Base-by-base conservation (phyloP, 2,329 filamentous ascomycete genomes). In the Paradendryphiella salina region DNA sequence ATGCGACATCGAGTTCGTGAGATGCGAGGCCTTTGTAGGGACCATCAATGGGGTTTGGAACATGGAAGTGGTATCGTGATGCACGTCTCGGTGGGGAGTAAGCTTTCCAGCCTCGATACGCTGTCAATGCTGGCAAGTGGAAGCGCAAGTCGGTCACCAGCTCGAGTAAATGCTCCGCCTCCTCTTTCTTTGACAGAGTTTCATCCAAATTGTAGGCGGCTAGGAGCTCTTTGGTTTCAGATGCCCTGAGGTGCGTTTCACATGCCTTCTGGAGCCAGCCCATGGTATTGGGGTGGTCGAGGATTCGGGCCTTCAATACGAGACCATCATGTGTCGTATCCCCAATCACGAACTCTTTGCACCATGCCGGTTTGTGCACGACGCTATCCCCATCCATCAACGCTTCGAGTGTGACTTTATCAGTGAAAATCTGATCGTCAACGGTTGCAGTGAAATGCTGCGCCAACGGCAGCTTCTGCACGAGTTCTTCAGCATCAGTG, bases 131-230 rank as follows among this genome's bases (percentile, higher is more conserved):
- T 1, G 79, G 73, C 1, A 76, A 69, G 52, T 76, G 73, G 64
- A 78, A 81, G 4, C 67, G 64, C 20, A 80, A 70, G 46, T 82
- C 80, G 20, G 73, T 76, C 8, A 64, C 64, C 21, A 79, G 74
- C 13, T 72, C 59, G 3, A 61, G 56, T n/a, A 70, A 45, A 14
- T 18, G 40, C 3, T 54, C 38, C 8, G 32, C 20, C 32, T 49
- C 43, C 29, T 57, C 47, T 23, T 54, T 57, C 32, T 77, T 72
- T 3, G 69, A 46, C 0, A 66, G 57, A 3, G 21, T 57, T 41
- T 63, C 46, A 3, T 59, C 50, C 39, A 79, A 68, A 0, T 64
- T 63, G 56, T 81, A 82, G 9, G 67, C 64, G 13, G 60, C 35
- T 4, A 70, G 40, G 1, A 70, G 55, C 1, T 28, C 17, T 4